Conservation (phyloP, 2,329 filamentous ascomycete genomes). For the Emydomyces testavorans region DNA sequence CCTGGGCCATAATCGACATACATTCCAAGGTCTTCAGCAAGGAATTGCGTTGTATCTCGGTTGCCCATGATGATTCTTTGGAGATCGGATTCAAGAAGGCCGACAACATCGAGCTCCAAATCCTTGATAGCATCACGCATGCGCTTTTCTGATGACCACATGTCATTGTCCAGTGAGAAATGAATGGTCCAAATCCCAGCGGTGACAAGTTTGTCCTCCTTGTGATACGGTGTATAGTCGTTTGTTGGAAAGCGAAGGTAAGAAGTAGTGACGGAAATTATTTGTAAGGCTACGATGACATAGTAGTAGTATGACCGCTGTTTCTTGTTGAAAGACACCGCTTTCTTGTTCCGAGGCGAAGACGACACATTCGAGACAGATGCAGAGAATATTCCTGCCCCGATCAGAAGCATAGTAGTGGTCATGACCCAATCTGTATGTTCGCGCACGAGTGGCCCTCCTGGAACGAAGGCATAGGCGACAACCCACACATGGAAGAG, state of each 20-base stretch:
- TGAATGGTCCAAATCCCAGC: slow-evolving; percentile 98
- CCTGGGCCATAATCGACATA: slow-evolving; percentile 96
- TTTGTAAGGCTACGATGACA: slow-evolving; percentile 61
- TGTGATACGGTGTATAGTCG: slow-evolving; percentile 82
- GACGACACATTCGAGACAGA: slow-evolving; percentile 43
- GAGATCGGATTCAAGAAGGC: slow-evolving; percentile 82
- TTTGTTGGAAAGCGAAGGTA: slow-evolving; percentile 88
- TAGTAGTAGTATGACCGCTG: slow-evolving; percentile 59
- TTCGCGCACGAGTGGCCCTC: slow-evolving; percentile 81
- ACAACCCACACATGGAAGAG: slow-evolving; percentile 99
- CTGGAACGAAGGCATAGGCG: slow-evolving; percentile 93
- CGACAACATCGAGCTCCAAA: slow-evolving; percentile 91
- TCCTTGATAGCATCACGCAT: slow-evolving; percentile 87
- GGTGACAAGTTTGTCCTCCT: slow-evolving; percentile 74
- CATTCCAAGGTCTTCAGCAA: slow-evolving; percentile 95
- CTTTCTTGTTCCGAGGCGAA: slow-evolving; percentile 28
- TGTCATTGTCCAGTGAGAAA: slow-evolving; percentile 94
- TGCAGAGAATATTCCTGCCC: slow-evolving; percentile 66
- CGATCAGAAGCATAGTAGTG: slow-evolving; percentile 71
- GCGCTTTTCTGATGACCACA: slow-evolving; percentile 94
- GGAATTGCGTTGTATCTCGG: slow-evolving; percentile 85
- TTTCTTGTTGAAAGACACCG: slow-evolving; percentile 34
- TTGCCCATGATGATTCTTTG: slow-evolving; percentile 99
- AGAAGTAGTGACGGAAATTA: slow-evolving; percentile 66
- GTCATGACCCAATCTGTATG: slow-evolving; percentile 94